These are phyloP conservation scores for Podaxis sp. DNA, from an alignment of 768 basidiomycete species.

Conservation along the genomic window DNA sequence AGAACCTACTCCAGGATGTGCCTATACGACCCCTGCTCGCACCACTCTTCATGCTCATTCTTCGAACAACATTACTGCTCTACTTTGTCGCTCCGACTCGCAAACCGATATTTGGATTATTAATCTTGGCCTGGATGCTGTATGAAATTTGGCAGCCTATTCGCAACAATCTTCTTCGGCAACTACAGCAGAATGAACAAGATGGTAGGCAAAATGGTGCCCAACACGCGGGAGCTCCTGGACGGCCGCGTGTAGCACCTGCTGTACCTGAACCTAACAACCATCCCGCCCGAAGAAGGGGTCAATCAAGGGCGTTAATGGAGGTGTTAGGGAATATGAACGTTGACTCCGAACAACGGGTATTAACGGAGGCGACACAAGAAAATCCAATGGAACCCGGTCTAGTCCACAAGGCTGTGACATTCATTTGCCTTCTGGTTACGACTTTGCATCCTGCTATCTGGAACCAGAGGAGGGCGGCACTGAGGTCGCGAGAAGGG, in stretches of 20 bases:
- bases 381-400: conserved; percentile 37
- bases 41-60: conserved; percentile 62
- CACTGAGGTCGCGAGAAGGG: conserved; percentile 60
- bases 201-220: conserved; percentile 10
- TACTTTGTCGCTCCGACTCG: conserved; percentile 76
- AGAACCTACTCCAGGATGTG: conserved; percentile 47
- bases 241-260: conserved; percentile 4
- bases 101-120: conserved; percentile 63
- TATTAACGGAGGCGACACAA: conserved; percentile 31
- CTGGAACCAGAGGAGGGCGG: conserved; percentile 62
- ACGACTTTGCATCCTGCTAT: conserved; percentile 69
- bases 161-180: conserved; percentile 37
- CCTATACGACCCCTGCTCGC: conserved; percentile 63
- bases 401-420: conserved; percentile 42
- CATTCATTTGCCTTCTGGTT: conserved; percentile 53
- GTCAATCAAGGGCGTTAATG: conserved; percentile 32
- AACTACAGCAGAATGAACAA: conserved; percentile 18
- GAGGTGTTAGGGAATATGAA: conserved; percentile 55
- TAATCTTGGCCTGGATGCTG: conserved; percentile 65
- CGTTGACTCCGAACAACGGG: conserved; percentile 49
- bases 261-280: conserved; percentile 17
- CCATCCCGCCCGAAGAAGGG: conserved; percentile 21
- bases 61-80: conserved; percentile 63
- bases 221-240: conserved; percentile 6
- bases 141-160: conserved; percentile 77